Evolutionary conservation across 192 early-diverging fungal genomes (phyloP).

Genomic region (Linnemannia zychae): DNA sequence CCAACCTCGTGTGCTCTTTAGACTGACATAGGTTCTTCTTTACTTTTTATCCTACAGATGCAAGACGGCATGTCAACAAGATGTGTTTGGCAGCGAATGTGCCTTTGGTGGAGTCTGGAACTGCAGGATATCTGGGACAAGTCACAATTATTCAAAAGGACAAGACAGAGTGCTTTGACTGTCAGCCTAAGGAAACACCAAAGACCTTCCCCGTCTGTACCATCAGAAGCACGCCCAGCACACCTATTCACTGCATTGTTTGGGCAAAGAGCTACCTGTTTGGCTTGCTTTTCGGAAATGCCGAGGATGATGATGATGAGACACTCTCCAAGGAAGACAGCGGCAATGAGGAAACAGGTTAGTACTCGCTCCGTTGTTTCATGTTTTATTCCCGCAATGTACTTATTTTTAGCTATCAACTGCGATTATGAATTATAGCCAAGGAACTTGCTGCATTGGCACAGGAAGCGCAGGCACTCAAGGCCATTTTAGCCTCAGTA

Average conservation of each 20-base stretch:
- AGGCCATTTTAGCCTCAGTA: conserved; percentile 72
- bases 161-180: conserved; percentile 93
- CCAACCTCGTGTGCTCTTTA: not conserved
- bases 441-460: conserved; percentile 83
- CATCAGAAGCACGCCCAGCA: conserved; percentile 94
- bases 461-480: conserved; percentile 80
- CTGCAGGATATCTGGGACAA: conserved; percentile 95
- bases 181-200: conserved; percentile 86
- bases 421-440: conserved; percentile 52
- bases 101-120: conserved; percentile 97
- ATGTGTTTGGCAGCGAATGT: conserved; percentile 95
- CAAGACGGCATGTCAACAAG: conserved; percentile 92
- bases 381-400: not conserved
- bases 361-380: not conserved
- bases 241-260: conserved; percentile 98
- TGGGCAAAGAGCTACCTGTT: conserved; percentile 99
- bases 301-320: conserved; percentile 69
- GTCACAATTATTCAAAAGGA: conserved; percentile 86
- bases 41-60: conserved; percentile 72
- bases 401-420: not conserved
- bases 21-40: not conserved
- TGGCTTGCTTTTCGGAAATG: conserved; percentile 81
- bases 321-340: conserved; percentile 60
- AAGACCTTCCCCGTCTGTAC: conserved; percentile 97
- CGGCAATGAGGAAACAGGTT: conserved; percentile 61